Base-by-base conservation (phyloP, 306 rosid genomes). In the Malus asiatica region DNA sequence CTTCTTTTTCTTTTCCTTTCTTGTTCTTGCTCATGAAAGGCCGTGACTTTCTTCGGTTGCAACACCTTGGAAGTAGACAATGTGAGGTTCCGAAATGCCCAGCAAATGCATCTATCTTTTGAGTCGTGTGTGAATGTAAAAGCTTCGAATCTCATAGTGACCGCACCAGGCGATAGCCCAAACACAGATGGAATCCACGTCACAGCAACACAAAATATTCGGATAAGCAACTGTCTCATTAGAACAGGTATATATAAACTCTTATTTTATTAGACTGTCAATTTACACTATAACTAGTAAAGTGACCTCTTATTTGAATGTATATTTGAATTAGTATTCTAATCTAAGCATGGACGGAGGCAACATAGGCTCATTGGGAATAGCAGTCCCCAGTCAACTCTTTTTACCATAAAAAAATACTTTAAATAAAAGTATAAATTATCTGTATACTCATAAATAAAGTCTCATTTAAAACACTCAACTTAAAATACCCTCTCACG, bases 161-260 rank as follows among this genome's bases (percentile, higher is more conserved):
- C 4, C n/a, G 91, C 97, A 66, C 97, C 98, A 1, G 86, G 35
- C 22, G 9, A 89, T 51, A 95, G 97, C 42, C 97, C 97, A 6
- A 95, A 95, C 78, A 95, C 98, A 4, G 98, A 95, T 76, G 98
- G 98, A 76, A 89, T 95, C 85, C 97, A 95, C 38, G 70, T 95
- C 66, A 77, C 96, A 0, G 87, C 1, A 3, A 84, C 97, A 16
- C 77, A 84, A 40, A 77, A 90, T 68, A 83, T 89, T 74, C 0
- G 35, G 12, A 84, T 95, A 44, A 80, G 45, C 19, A 83, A 89
- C 15, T 75, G 83, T 79, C 59, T 67, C 59, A 92, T 95, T 53
- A 72, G 78, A 2, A 95, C 97, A 45, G 98, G 98, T 95, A 30
- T 6, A 4, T 16, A 8, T 62, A 29, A 62, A 62, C 67, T 60